Base-by-base conservation (phyloP, 148 eudicot species). In the Vaccinium vitisidaea region DNA sequence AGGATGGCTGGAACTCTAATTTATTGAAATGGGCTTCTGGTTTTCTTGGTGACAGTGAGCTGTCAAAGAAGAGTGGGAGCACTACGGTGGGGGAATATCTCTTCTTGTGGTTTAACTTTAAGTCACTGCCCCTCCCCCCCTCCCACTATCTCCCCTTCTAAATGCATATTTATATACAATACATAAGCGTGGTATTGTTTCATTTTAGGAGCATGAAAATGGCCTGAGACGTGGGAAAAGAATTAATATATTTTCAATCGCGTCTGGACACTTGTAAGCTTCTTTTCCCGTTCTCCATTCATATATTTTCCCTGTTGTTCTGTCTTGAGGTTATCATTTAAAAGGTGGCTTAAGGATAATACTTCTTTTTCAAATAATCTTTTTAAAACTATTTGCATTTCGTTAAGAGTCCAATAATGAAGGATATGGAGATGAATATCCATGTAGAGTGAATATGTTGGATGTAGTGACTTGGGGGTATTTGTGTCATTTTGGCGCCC, bases 221-320 rank as follows among this genome's bases (percentile, higher is more conserved):
- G 84, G 80, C 43, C 90, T 87, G 48, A 93, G 99, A 71, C 95
- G 83, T 82, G 99, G 99, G 65, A 92, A 91, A 87, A 88, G 92
- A 36, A 92, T 96, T 46, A 96, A 96, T 87, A 96, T 96, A 84
- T 96, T 96, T 83, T 96, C 99, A 25, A 92, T 96, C 84, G 99
- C 99, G 79, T 96, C 99, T 69, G 99, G 99, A 73, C 99, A 96
- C 91, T 88, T 96, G 99, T 96, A 92, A 92, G 98, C 89, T 84
- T 63, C 56, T 81, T 88, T 23, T 74, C 53, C 69, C 36, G 52
- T 18, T 58, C 25, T 32, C 19, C 12, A 15, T 81, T 63, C 74
- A 19, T n/a, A 43, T 39, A 12, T 14, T 15, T 80, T 55, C 55
- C 10, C 39, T 19, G 23, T 43, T 76, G 11, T 63, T 4, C 14